Base-by-base conservation (phyloP, 2,329 filamentous ascomycete species). In the Phaeosphaeria sp. region DNA sequence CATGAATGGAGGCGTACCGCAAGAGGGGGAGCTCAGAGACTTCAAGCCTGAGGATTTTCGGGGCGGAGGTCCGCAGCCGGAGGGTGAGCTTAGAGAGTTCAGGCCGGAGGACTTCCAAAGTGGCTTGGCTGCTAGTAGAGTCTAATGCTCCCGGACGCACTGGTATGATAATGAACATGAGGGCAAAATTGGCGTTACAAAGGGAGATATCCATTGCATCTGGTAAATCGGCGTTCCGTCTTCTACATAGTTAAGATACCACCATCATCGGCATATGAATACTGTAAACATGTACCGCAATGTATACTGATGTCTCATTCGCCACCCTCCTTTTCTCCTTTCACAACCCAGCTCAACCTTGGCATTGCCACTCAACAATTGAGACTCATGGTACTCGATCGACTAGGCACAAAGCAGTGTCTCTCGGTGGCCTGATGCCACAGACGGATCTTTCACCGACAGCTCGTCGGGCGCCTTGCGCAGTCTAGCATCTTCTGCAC, bases 31-130 rank as follows among this genome's bases (percentile, higher is more conserved):
- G 48, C 20, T 72, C 27, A 64, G 60, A 36, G 55, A 67, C 1
- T 71, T 69, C 36, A 66, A 51, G 48, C 71, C 71, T 0, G 63
- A 68, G 42, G 71, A 73, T 46, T 72, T 73, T 48, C 60, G 55
- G 41, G 33, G 33, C 30, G 54, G 39, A 13, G 56, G 54, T 23
- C 52, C 48, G 11, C 41, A 41, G 1, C 54, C 57, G 13, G 61
- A 63, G 10, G 42, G 36, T 0, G 63, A 66, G 48, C 18, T 71
- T 27, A 64, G 60, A 30, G 55, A 67, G 0, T 71, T 69, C 30
- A 66, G 50, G 49, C 71, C 71, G 0, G 63, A 68, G 39, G 71
- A 73, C 46, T 72, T 73, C 48, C 60, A 57, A 36, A 33, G 36
- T 36, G 54, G 42, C 18, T 52, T 47, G 18, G 50, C 47, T 15